Base-by-base conservation (phyloP, 176 grass and related monocot genomes). In the Ensete glaucum region DNA sequence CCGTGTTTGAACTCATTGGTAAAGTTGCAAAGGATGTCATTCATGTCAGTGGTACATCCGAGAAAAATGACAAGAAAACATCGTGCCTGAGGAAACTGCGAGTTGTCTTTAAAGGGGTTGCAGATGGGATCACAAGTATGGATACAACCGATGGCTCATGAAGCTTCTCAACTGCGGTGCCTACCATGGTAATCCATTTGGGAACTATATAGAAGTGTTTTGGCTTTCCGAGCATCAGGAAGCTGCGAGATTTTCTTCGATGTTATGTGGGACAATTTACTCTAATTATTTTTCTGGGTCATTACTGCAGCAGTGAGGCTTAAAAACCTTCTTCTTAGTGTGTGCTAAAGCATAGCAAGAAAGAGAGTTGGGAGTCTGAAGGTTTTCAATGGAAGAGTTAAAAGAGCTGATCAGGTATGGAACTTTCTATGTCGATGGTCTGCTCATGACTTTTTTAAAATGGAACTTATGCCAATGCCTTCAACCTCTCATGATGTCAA, bases 81-180 rank as follows among this genome's bases (percentile, higher is more conserved):
- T 99, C 95, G 2, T 85, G 77, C 1, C 79, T 87, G 51, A 85
- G 84, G 86, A 98, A 98, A 84, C 76, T 98, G 52, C 88, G 84
- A 11, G 78, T 98, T 49, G 79, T 82, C 56, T 98, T 94, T 11
- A 89, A 89, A 81, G 83, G 89, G 1, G 73, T 79, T 11, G 59
- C 74, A 3, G 90, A 73, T 53, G 48, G 54, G 52, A 57, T 56
- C 53, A 77, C 81, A 1, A 87, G 85, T 54, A 98, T 98, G 90
- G 95, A 93, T 73, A 81, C 80, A 29, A 51, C 73, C 0, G 80
- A 79, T 71, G 72, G 68, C 63, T 82, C 63, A 19, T 90, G 73
- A 83, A 64, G 56, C 69, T 43, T 43, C 6, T 74, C 72, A 25
- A n/a, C 15, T 69, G 20, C 11, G 12, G 50, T n/a, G 15, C 1